These are phyloP conservation scores for Eugenia klotzschiana DNA, from an alignment of 441 rosid species.

Conservation along the genomic window DNA sequence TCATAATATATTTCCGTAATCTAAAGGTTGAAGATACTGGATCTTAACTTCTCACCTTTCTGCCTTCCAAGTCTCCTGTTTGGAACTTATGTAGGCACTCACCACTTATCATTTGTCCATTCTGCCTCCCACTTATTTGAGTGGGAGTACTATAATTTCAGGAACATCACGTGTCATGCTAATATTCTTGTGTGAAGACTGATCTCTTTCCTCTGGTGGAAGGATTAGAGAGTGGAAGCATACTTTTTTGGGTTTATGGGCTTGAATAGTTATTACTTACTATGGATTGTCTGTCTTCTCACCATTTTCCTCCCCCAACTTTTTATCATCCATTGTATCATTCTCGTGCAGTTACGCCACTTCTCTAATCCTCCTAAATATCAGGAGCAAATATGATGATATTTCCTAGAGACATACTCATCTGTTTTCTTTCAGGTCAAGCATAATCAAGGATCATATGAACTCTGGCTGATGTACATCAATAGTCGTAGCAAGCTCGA, in stretches of 20 bases:
- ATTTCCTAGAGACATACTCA: constrained; percentile 19
- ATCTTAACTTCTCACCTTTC: not conserved
- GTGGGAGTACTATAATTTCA: not conserved
- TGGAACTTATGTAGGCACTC: not conserved
- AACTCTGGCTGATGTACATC: constrained; percentile 84
- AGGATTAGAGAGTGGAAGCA: not conserved
- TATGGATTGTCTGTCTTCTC: not conserved
- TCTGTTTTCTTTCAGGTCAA: constrained; percentile 52
- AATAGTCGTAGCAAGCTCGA: constrained; percentile 60
- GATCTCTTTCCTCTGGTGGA: not conserved
- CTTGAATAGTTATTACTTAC: not conserved
- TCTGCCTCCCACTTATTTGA: not conserved
- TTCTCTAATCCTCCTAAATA: not conserved
- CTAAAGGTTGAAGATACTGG: not conserved
- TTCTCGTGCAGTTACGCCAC: not conserved
- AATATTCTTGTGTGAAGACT: not conserved
- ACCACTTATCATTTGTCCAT: not conserved
- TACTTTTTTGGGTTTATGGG: not conserved
- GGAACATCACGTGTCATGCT: not conserved
- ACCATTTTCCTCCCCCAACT: not conserved
- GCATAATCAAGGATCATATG: constrained; percentile 54
- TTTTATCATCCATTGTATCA: not conserved
- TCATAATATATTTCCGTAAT: not conserved
- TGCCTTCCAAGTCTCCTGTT: not conserved
- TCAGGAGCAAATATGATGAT: not conserved